Percentiles rank a stretch among this genome's conserved stretches.
phyloP scores from a whole-genome alignment of 257 asterid species.

The Solanum infundibuliforme region DNA sequence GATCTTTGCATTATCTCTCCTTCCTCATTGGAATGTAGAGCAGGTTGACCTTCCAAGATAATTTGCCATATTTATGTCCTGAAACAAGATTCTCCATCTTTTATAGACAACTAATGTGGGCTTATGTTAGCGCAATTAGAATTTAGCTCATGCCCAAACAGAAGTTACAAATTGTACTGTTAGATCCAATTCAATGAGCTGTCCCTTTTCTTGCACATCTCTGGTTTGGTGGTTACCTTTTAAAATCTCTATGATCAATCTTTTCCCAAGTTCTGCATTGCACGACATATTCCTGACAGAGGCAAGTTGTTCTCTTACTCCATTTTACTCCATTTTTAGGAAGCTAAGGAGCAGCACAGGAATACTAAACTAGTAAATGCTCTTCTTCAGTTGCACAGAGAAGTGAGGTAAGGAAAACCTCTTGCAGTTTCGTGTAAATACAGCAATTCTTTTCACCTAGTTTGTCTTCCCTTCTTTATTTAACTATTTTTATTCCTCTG shows the following conservation, averaged over 20 bases:
- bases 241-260: not conserved
- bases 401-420: constrained; percentile 55
- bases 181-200: not conserved
- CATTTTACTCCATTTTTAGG: constrained; percentile 29
- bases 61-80: not conserved
- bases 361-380: constrained; percentile 76
- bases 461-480: not conserved
- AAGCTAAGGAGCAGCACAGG: constrained; percentile 87
- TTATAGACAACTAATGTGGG: not conserved
- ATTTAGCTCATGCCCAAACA: not conserved
- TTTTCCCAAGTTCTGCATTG: not conserved
- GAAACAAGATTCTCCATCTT: not conserved
- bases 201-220: not conserved
- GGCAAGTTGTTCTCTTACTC: constrained; percentile 1
- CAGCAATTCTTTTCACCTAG: not conserved
- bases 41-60: not conserved
- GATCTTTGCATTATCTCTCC: not conserved
- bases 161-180: not conserved
- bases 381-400: constrained; percentile 78
- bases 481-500: constrained; percentile 11
- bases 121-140: not conserved
- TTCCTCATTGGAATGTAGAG: not conserved
- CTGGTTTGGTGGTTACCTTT: not conserved
- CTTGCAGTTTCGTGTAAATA: not conserved
- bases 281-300: not conserved